Evolutionary conservation across 441 rosid genomes (phyloP).

Genomic region (Macaranga tanarius): DNA sequence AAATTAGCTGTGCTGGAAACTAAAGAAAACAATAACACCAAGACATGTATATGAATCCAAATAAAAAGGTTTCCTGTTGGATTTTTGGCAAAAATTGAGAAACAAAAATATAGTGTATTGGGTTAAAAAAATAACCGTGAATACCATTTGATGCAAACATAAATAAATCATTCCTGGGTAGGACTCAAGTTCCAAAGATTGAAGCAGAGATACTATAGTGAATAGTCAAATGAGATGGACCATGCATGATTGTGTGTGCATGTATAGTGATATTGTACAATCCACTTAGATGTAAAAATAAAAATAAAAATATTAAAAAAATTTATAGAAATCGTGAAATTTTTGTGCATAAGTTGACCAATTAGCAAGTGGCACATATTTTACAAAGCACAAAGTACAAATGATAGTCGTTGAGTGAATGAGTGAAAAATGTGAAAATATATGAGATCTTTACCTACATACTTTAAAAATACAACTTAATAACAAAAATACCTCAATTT

Average conservation of each 20-base stretch:
- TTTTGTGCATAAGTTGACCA: constrained; percentile 30
- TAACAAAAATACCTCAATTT: no score
- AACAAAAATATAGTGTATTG: background rate
- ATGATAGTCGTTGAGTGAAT: constrained; percentile 44
- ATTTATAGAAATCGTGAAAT: constrained; percentile 13
- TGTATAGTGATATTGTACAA: background rate
- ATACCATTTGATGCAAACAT: background rate
- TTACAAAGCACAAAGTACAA: constrained; percentile 44
- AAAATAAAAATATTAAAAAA: no score
- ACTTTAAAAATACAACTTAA: no score
- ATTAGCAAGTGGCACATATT: constrained; percentile 26
- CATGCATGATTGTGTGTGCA: constrained; percentile 11
- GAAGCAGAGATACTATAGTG: background rate
- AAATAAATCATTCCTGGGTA: background rate
- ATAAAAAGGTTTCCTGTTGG: constrained; percentile 5
- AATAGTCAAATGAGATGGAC: constrained; percentile 10
- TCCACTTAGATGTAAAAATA: background rate
- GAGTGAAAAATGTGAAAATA: constrained; percentile 42
- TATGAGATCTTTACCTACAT: no score
- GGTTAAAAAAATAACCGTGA: background rate
- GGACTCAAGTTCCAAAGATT: constrained; percentile 6
- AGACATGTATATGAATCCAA: constrained; percentile 9
- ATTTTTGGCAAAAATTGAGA: background rate
- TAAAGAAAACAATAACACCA: background rate
- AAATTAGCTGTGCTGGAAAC: no score